Evolutionary conservation across 345 rosid genomes (phyloP).

Genomic region (Trapa bicornis): DNA sequence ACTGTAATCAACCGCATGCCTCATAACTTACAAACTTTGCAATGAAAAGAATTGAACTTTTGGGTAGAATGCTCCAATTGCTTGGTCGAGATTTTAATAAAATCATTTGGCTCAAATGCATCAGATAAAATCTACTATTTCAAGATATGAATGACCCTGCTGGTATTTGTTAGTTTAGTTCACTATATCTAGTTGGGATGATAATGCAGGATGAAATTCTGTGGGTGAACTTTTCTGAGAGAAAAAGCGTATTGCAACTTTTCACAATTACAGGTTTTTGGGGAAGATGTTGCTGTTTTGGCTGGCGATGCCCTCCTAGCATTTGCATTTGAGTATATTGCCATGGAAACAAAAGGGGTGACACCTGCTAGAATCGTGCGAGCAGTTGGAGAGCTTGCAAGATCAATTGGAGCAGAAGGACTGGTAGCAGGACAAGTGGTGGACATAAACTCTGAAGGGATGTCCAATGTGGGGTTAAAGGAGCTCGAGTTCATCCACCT

Average conservation of each 20-base stretch:
- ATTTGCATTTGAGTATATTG: constrained; percentile 67
- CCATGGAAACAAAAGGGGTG: constrained; percentile 36
- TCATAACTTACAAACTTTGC: not conserved
- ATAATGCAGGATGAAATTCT: not conserved
- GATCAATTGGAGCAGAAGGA: constrained; percentile 50
- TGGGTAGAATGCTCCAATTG: not conserved
- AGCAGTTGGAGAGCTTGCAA: constrained; percentile 69
- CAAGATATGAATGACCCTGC: not conserved
- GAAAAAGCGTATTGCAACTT: not conserved
- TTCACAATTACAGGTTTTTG: constrained; percentile 25
- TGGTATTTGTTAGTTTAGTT: not conserved
- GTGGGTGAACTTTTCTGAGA: not conserved
- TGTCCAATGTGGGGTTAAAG: constrained; percentile 41
- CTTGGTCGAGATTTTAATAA: not conserved
- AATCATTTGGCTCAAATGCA: not conserved
- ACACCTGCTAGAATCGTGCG: constrained; percentile 35
- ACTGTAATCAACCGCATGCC: not conserved
- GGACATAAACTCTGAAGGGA: constrained; percentile 58
- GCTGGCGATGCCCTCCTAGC: constrained; percentile 91
- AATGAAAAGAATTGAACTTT: not conserved
- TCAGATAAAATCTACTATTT: not conserved
- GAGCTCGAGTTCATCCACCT: constrained; percentile 74
- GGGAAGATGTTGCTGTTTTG: constrained; percentile 72
- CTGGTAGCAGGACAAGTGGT: constrained; percentile 87
- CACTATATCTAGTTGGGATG: not conserved